phyloP scores from a whole-genome alignment of 441 rosid species.

The Adansonia madagascariensis region DNA sequence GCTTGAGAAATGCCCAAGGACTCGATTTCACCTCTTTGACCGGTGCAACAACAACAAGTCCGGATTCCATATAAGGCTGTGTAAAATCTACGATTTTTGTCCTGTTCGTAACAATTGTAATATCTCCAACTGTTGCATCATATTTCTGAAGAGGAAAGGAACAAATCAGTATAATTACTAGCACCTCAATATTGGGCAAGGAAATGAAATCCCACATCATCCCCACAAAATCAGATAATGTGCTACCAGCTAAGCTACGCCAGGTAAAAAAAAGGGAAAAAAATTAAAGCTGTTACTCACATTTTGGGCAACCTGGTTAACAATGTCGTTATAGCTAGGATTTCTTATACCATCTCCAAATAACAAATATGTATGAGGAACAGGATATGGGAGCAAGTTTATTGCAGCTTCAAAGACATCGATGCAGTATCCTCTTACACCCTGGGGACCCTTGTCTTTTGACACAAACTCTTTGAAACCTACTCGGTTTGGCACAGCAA shows the following conservation, averaged over 20 bases:
- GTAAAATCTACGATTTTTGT: conserved; percentile 90
- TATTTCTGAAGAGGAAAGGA: conserved; percentile 48
- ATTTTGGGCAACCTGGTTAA: conserved; percentile 55
- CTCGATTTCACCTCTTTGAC: conserved; percentile 69
- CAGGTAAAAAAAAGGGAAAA: too few relatives aligned
- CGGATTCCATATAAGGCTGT: conserved; percentile 93
- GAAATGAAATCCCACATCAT: background rate
- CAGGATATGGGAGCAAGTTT: conserved; percentile 79
- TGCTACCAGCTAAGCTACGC: background rate
- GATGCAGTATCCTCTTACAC: conserved; percentile 81
- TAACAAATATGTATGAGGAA: conserved; percentile 61
- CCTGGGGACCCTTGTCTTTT: conserved; percentile 62
- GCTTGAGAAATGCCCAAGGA: conserved; percentile 96
- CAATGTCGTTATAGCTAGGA: conserved; percentile 67
- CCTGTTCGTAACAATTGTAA: conserved; percentile 77
- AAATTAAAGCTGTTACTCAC: conserved; percentile 48
- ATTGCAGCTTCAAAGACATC: conserved; percentile 92
- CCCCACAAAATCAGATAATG: background rate
- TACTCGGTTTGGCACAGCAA: conserved; percentile 80
- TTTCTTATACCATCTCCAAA: conserved; percentile 67
- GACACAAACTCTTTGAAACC: conserved; percentile 57
- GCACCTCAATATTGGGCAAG: background rate
- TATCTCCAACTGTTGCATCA: conserved; percentile 89
- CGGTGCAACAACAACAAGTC: conserved; percentile 85
- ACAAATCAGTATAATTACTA: conserved; percentile 19